Percentiles rank a stretch among this genome's conserved stretches.
These are phyloP conservation scores for Casaregolazyma suthepensis DNA, from an alignment of 1,139 yeast genomes.

Conservation along the genomic window DNA sequence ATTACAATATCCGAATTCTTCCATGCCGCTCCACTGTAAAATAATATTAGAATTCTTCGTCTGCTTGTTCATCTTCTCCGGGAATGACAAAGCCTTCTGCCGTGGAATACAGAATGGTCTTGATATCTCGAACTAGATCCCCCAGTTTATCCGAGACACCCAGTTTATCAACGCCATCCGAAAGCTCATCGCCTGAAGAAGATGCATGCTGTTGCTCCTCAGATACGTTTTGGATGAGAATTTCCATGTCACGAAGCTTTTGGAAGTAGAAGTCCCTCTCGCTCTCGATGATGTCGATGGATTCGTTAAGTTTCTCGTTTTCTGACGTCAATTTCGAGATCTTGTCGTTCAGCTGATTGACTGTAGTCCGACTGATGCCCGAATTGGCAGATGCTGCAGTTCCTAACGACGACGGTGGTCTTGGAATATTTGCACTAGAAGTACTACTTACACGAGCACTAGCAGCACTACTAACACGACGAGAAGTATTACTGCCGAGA, in stretches of 20 bases:
- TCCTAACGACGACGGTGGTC: constrained; percentile 15
- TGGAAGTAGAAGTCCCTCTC: constrained; percentile 90
- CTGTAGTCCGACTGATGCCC: constrained; percentile 1
- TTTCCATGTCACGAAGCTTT: constrained; percentile 83
- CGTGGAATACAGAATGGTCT: constrained; percentile 69
- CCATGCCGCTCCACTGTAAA: background rate
- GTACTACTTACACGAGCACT: constrained; percentile 18
- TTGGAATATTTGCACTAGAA: background rate
- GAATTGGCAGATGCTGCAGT: constrained; percentile 12
- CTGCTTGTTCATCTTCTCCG: constrained; percentile 24
- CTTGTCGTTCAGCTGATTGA: constrained; percentile 19
- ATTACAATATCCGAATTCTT: background rate
- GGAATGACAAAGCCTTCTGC: constrained; percentile 60
- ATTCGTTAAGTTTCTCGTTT: constrained; percentile 47
- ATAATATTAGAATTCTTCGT: constrained; percentile 25
- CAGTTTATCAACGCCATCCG: constrained; percentile 19
- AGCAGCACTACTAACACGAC: constrained; percentile 4
- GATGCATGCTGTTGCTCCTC: constrained; percentile 17
- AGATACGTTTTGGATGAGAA: constrained; percentile 48
- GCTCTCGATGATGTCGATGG: constrained; percentile 33
- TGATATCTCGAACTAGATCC: constrained; percentile 43
- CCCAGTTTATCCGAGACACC: constrained; percentile 8
- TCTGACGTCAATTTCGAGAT: constrained; percentile 38
- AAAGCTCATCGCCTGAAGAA: constrained; percentile 24
- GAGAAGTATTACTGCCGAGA: constrained; percentile 8